Conservation (phyloP, 2,329 filamentous ascomycete genomes). For the Macrophomina pseudophaseolina region DNA sequence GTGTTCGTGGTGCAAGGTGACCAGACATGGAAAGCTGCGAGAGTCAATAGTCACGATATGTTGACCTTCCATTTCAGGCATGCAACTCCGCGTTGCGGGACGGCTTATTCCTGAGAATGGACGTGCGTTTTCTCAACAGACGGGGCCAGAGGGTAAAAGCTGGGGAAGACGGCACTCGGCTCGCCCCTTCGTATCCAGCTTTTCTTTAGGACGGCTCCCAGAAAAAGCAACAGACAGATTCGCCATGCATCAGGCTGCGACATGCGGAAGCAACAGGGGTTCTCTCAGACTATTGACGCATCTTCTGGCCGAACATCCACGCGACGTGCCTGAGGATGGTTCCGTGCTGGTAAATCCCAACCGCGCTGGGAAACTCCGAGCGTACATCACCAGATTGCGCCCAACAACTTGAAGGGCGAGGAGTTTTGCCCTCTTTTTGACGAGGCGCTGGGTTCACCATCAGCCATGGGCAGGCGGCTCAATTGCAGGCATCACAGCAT, state of each 20-base stretch:
- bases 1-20: background rate
- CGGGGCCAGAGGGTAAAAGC: background rate
- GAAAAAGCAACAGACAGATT: background rate
- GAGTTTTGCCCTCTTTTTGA: background rate
- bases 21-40: background rate
- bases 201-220: background rate
- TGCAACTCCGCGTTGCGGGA: background rate
- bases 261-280: background rate
- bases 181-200: background rate
- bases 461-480: background rate
- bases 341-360: background rate
- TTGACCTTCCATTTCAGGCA: constrained; percentile 4
- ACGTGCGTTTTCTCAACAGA: background rate
- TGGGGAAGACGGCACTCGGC: background rate
- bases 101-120: background rate
- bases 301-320: background rate
- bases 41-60: constrained; percentile 1
- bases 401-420: background rate
- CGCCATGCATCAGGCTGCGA: background rate
- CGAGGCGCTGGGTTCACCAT: background rate
- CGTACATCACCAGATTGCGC: background rate
- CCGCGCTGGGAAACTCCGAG: background rate
- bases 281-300: background rate
- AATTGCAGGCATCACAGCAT: background rate
- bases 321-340: background rate